Percentiles rank a stretch among this genome's conserved stretches.
phyloP scores from a whole-genome alignment of 1,284 basidiomycete species.

The Boletus semigastroideus region DNA sequence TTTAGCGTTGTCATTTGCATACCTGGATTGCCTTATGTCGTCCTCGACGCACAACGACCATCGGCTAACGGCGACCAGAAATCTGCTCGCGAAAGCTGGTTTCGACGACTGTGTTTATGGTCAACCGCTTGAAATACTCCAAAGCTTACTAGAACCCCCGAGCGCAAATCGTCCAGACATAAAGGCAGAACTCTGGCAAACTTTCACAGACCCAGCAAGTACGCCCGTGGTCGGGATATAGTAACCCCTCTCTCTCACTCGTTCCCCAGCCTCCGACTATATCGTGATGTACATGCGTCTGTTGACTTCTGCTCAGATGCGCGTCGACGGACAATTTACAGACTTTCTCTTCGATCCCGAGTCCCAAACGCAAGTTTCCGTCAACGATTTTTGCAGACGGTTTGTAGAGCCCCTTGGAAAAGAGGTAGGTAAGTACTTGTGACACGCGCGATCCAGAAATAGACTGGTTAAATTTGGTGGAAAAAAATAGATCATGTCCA shows the following conservation, averaged over 20 bases:
- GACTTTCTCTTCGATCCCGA: conserved; percentile 79
- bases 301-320: conserved; percentile 81
- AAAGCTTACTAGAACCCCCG: conserved; percentile 39
- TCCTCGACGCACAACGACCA: conserved; percentile 40
- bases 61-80: conserved; percentile 55
- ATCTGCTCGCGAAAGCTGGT: conserved; percentile 56
- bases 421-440: conserved; percentile 63
- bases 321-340: conserved; percentile 52
- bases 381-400: conserved; percentile 69
- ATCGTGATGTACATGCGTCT: conserved; percentile 76
- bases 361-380: conserved; percentile 46
- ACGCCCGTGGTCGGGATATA: conserved; percentile 12
- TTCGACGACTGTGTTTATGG: conserved; percentile 69
- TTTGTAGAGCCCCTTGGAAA: conserved; percentile 81
- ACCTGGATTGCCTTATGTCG: conserved; percentile 57
- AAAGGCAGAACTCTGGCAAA: conserved; percentile 36
- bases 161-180: conserved; percentile 35
- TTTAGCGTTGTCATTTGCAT: conserved; percentile 69
- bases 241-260: conserved; percentile 2
- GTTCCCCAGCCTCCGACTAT: conserved; percentile 58
- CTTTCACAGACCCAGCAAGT: conserved; percentile 61
- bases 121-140: conserved; percentile 52
- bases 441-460: neutral
- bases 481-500: conserved; percentile 72
- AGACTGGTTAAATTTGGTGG: conserved; percentile 1